phyloP scores from a whole-genome alignment of 208 protist species.

The Crithidia thermophila region DNA sequence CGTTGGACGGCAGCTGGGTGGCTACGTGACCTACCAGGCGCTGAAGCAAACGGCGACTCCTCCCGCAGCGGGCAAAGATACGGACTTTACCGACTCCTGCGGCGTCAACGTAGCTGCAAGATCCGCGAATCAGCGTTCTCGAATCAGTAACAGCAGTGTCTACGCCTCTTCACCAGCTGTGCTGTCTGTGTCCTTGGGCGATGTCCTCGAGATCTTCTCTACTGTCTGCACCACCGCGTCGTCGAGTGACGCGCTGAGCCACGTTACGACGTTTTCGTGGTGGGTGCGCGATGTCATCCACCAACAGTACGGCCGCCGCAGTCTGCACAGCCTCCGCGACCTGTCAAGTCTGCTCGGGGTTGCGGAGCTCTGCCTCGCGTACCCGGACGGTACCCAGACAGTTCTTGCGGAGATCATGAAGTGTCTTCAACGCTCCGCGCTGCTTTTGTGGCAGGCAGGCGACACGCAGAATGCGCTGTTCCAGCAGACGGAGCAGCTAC shows the following conservation, averaged over 20 bases:
- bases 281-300: slow-evolving; percentile 31
- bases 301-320: slow-evolving; percentile 19
- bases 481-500: not conserved
- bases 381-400: slow-evolving; percentile 39
- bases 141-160: slow-evolving; percentile 1
- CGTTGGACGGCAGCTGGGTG: slow-evolving; percentile 13
- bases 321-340: slow-evolving; percentile 8
- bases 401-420: slow-evolving; percentile 46
- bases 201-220: slow-evolving; percentile 28
- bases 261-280: slow-evolving; percentile 29
- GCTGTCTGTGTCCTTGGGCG: slow-evolving; percentile 10
- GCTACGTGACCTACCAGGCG: slow-evolving; percentile 24
- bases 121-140: too few species aligned
- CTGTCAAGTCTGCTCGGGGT: slow-evolving; percentile 31
- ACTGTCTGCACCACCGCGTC: slow-evolving; percentile 26
- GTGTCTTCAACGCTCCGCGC: slow-evolving; percentile 34
- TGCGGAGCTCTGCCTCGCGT: slow-evolving; percentile 34
- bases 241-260: not conserved
- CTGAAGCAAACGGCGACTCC: slow-evolving; percentile 3
- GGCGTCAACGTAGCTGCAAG: too few species aligned
- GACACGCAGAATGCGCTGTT: not conserved
- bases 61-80: too few species aligned
- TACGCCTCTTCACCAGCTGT: slow-evolving; percentile 3
- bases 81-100: too few species aligned
- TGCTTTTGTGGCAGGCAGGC: slow-evolving; percentile 20